These are phyloP conservation scores for Boletus pseudopeckii DNA, from an alignment of 768 basidiomycete species.

Conservation along the genomic window DNA sequence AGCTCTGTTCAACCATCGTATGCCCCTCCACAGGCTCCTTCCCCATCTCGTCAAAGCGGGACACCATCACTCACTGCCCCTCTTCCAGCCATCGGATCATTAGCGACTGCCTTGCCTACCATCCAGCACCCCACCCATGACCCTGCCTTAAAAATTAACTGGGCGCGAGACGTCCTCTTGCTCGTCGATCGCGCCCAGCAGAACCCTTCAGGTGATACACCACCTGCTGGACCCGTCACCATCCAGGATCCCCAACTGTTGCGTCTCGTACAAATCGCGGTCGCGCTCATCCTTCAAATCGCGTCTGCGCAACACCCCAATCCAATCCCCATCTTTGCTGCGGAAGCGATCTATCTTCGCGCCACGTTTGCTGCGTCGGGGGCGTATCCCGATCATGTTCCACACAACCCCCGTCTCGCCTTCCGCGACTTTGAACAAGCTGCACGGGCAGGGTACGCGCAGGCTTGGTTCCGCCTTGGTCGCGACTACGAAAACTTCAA, in stretches of 20 bases:
- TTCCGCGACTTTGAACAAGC: constrained; percentile 89
- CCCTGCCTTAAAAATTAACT: constrained; percentile 62
- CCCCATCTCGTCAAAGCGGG: constrained; percentile 23
- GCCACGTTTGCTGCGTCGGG: constrained; percentile 75
- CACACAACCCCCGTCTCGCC: constrained; percentile 68
- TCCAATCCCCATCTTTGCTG: constrained; percentile 41
- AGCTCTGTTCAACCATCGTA: constrained; percentile 16
- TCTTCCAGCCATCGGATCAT: constrained; percentile 60
- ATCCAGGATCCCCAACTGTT: constrained; percentile 60
- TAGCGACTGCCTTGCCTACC: constrained; percentile 47
- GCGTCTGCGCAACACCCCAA: constrained; percentile 37
- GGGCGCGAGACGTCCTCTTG: constrained; percentile 80
- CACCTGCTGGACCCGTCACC: constrained; percentile 46
- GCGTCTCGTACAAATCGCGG: constrained; percentile 59
- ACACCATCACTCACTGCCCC: constrained; percentile 60
- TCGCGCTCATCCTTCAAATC: constrained; percentile 61
- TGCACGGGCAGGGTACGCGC: constrained; percentile 68
- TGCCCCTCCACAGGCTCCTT: constrained; percentile 18
- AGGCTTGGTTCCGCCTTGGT: constrained; percentile 91
- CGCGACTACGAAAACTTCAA: constrained; percentile 89
- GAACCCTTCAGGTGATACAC: constrained; percentile 39
- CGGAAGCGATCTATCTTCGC: constrained; percentile 75
- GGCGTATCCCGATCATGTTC: constrained; percentile 59
- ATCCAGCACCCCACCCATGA: constrained; percentile 56
- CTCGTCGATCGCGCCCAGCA: constrained; percentile 60